Base-by-base conservation (phyloP, 768 basidiomycete genomes). In the Mycena sanguinolenta region DNA sequence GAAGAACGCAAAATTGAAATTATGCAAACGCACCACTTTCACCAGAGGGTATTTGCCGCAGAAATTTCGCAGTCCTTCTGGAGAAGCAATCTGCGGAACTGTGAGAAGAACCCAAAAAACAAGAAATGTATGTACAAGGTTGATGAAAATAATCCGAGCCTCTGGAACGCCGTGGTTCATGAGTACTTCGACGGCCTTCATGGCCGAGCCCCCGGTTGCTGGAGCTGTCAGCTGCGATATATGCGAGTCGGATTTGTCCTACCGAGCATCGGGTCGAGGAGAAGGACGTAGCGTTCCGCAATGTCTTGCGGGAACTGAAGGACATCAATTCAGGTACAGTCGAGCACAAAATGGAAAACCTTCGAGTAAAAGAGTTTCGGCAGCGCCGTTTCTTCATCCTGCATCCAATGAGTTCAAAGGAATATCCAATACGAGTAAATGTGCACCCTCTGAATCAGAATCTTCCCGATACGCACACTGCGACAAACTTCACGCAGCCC, bases 191-290 rank as follows among this genome's bases (percentile, higher is more conserved):
- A 98, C 93, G 0, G 98, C 98, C 79, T 99, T 98, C 81, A 97
- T 96, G 10, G 97, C 97, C 6, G 97, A 98, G 53, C 98, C 98
- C 28, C 98, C 98, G 0, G 97, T 99, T 0, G 97, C 97, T 88
- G 66, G 38, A 72, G 52, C 16, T 25, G 63, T 63, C 32, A 57
- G 10, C 21, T 38, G 5, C n/a, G 21, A 4, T 9, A 28, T 21
- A 38, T 8, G 21, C 23, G 36, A 50, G 23, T 25, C 71, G 6
- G 30, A 34, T 59, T 53, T 16, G 42, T 74, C 91, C 59, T 75
- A 95, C 96, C 95, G 57, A 99, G 89, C 97, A 99, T 99, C 0
- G 97, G 97, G 79, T 99, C 97, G 25, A 99, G 89, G 17, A 99
- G 89, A 42, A 99, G 90, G 57, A 96, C 95, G 78, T 97, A 99